Percentiles rank a stretch among this genome's conserved stretches.
These are phyloP conservation scores for Staphylotrichum tortipilum DNA, from an alignment of 495 filamentous ascomycete species.

Conservation along the genomic window DNA sequence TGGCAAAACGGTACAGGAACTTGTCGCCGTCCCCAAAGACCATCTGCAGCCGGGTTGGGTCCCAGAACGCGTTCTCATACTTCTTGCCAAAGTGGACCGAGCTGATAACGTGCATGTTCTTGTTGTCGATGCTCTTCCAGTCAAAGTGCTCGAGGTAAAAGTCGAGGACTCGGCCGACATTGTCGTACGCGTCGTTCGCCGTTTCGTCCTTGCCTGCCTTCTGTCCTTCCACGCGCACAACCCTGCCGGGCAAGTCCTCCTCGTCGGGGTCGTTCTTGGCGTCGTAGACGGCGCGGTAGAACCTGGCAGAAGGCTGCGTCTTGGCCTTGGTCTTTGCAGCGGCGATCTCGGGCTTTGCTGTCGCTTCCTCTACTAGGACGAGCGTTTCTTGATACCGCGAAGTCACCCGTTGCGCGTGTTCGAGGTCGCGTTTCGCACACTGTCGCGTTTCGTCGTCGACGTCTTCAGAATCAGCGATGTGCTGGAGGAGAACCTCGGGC, in stretches of 20 bases:
- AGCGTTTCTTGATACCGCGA: background rate
- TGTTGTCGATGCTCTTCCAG: conserved; percentile 40
- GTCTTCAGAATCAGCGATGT: conserved; percentile 27
- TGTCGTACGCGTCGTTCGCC: conserved; percentile 34
- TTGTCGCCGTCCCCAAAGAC: conserved; percentile 42
- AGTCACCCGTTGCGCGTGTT: conserved; percentile 22
- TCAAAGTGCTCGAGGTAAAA: conserved; percentile 38
- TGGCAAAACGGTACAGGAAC: conserved; percentile 34
- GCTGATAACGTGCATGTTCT: conserved; percentile 33
- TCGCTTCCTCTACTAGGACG: conserved; percentile 5
- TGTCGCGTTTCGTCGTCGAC: conserved; percentile 28
- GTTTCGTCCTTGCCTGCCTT: conserved; percentile 22
- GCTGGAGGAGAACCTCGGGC: conserved; percentile 30
- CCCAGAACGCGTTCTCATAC: conserved; percentile 39
- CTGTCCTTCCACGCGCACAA: conserved; percentile 34
- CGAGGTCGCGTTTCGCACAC: conserved; percentile 28
- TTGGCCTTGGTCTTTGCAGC: conserved; percentile 5
- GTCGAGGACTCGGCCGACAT: conserved; percentile 31
- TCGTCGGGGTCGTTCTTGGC: conserved; percentile 27
- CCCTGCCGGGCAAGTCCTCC: conserved; percentile 26
- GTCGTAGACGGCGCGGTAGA: conserved; percentile 33
- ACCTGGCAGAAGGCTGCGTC: conserved; percentile 6
- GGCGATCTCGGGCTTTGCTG: conserved; percentile 1
- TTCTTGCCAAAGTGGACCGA: conserved; percentile 35
- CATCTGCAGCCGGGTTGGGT: conserved; percentile 26